Base-by-base conservation (phyloP, 23 red algal species). In the Gracilaria caudata region DNA sequence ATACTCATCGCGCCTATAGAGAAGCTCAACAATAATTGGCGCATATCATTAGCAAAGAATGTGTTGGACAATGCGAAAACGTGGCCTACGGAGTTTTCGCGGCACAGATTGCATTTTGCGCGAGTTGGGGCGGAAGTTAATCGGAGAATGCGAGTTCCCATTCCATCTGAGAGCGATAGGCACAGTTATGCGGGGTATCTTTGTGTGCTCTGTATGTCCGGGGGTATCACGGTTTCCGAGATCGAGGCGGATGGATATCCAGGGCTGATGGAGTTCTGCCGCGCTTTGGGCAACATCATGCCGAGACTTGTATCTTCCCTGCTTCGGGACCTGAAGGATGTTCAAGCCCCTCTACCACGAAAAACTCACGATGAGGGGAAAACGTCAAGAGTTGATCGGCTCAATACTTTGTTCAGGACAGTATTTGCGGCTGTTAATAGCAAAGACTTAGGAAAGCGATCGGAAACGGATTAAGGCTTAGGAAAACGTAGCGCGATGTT, bases 71-170 rank as follows among this genome's bases (percentile, higher is more conserved):
- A 45, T 9, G 43, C 37, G 70, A 43, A 38, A 45, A 75, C 2
- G 39, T 75, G 70, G 70, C 70, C 70, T 5, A 47, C 38, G 14
- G 70, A 75, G 40, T 75, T 75, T 7, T 24, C 70, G 12, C 40
- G 49, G 0, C 70, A 75, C 24, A 25, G 70, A 49, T 0, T 46
- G 7, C 70, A 75, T 13, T 75, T 75, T 19, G 20, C 19, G 24
- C 20, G 25, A 43, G 25, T 47, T 16, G 43, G 43, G 3, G 43
- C 70, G 1, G 38, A 75, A n/a, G n/a, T 75, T 6, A 46, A 1
- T n/a, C 37, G 35, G 43, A 75, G 70, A 75, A 46, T 75, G 70
- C 3, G 19, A 14, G 39, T 75, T 75, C 70, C 70, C 25, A 24
- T 47, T 0, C 70, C 70, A 21, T 10, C 40, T 29, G 39, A 75